A percentile compares a stretch with the other conserved stretches of the same genome.
phyloP scores from a whole-genome alignment of 2,329 filamentous ascomycete species.

The Microdochium trichocladiopsis region DNA sequence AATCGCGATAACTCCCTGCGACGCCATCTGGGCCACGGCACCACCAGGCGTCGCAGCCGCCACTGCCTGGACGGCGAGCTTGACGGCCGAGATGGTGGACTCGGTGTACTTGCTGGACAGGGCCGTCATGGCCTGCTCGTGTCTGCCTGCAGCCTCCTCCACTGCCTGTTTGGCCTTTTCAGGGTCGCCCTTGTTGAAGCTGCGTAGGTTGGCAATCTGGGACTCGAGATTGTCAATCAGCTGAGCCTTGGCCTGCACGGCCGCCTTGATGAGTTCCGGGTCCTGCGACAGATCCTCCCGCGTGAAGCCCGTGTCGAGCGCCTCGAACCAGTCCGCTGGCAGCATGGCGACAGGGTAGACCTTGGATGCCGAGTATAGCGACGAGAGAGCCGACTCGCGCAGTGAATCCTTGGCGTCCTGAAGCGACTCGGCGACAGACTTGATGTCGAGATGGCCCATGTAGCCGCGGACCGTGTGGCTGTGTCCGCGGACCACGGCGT shows the following conservation, averaged over 20 bases:
- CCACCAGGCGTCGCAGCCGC: neutral
- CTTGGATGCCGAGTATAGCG: too few relatives aligned
- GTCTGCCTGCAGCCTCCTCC: too few relatives aligned
- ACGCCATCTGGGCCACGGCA: neutral
- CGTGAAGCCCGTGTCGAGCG: neutral
- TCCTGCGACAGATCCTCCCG: neutral
- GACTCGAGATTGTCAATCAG: neutral
- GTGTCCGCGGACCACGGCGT: too few relatives aligned
- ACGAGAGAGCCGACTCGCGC: too few relatives aligned
- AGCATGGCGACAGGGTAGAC: too few relatives aligned
- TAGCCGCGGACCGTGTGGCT: too few relatives aligned
- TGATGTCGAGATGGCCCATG: too few relatives aligned
- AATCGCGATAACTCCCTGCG: neutral
- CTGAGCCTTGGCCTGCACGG: neutral
- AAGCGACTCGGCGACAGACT: too few relatives aligned
- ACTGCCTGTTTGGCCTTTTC: neutral
- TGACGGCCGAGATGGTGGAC: neutral
- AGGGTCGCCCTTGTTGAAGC: neutral
- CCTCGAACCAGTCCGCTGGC: too few relatives aligned
- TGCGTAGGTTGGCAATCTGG: neutral
- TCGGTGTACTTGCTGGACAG: neutral
- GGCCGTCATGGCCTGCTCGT: neutral
- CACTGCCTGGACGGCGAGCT: neutral
- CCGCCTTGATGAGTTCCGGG: neutral
- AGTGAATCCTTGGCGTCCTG: too few relatives aligned